phyloP scores from a whole-genome alignment of 2,329 filamentous ascomycete species.

The Colletotrichum camelliae region DNA sequence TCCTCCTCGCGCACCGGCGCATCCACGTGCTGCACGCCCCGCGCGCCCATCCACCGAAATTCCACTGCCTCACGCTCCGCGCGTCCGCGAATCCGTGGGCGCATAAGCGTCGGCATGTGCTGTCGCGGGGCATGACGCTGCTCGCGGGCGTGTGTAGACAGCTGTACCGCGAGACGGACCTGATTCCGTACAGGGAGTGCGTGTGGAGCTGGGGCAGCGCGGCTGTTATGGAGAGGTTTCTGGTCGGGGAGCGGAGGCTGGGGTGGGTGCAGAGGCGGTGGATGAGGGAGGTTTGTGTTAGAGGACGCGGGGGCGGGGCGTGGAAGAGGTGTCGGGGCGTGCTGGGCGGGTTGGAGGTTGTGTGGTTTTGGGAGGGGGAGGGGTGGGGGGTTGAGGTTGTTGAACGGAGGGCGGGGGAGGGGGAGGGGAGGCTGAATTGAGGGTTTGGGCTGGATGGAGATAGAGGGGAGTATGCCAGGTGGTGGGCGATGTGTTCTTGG shows the following conservation, averaged over 20 bases:
- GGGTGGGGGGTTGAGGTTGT: background rate
- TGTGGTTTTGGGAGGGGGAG: constrained; percentile 18
- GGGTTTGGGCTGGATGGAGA: background rate
- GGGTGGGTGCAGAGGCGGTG: constrained; percentile 33
- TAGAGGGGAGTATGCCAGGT: too few relatives aligned
- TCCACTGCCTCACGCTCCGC: constrained; percentile 32
- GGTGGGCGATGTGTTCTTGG: too few relatives aligned
- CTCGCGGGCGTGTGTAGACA: constrained; percentile 39
- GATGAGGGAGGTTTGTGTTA: constrained; percentile 32
- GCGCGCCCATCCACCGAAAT: constrained; percentile 27
- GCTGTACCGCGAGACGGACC: constrained; percentile 39
- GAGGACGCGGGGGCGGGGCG: constrained; percentile 20
- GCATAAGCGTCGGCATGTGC: background rate
- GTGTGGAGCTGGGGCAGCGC: constrained; percentile 37
- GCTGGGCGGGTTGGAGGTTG: constrained; percentile 32
- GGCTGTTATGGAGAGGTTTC: constrained; percentile 37
- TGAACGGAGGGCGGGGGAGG: background rate
- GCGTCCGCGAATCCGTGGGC: constrained; percentile 33
- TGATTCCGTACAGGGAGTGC: constrained; percentile 38
- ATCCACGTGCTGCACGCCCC: constrained; percentile 26
- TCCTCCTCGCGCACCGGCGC: constrained; percentile 25
- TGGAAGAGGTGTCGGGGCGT: constrained; percentile 30
- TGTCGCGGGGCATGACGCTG: constrained; percentile 31
- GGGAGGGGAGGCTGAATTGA: background rate
- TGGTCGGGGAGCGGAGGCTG: constrained; percentile 35